A percentile compares a stretch with the other conserved stretches of the same genome.
phyloP scores from a whole-genome alignment of 495 filamentous ascomycete species.

The Hypoxylon intermedium region DNA sequence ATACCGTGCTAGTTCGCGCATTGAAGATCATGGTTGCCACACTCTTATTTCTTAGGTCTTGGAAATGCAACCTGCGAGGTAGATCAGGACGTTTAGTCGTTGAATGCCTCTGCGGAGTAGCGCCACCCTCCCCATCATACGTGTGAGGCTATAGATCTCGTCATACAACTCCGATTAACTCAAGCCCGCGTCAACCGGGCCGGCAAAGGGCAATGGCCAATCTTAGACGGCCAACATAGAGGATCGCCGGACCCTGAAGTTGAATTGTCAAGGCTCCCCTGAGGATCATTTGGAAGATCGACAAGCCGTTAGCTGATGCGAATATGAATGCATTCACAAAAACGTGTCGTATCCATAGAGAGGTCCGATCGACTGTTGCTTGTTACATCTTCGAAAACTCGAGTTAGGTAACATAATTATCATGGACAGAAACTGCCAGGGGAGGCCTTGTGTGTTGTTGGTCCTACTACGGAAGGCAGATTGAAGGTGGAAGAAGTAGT shows the following conservation, averaged over 20 bases:
- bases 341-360: conserved; percentile 20
- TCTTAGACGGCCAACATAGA: conserved; percentile 35
- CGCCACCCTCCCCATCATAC: conserved; percentile 18
- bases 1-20: conserved; percentile 14
- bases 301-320: conserved; percentile 17
- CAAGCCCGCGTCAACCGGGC: conserved; percentile 25
- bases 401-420: conserved; percentile 28
- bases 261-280: conserved; percentile 36
- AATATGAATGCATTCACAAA: conserved; percentile 27
- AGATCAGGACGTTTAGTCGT: conserved; percentile 14
- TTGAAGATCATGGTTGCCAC: conserved; percentile 28
- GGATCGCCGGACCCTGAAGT: conserved; percentile 31
- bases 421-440: conserved; percentile 26
- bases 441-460: conserved; percentile 26
- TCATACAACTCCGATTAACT: conserved; percentile 28
- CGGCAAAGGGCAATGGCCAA: conserved; percentile 38
- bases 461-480: conserved; percentile 18
- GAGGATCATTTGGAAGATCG: conserved; percentile 34
- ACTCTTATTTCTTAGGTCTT: neutral
- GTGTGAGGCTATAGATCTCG: conserved; percentile 33
- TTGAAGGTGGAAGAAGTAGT: conserved; percentile 1
- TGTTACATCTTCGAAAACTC: conserved; percentile 10
- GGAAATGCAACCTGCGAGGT: conserved; percentile 7
- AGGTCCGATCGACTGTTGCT: conserved; percentile 5
- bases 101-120: conserved; percentile 15